phyloP scores from a whole-genome alignment of 768 basidiomycete species.

The Thelephora aurantiotincta region DNA sequence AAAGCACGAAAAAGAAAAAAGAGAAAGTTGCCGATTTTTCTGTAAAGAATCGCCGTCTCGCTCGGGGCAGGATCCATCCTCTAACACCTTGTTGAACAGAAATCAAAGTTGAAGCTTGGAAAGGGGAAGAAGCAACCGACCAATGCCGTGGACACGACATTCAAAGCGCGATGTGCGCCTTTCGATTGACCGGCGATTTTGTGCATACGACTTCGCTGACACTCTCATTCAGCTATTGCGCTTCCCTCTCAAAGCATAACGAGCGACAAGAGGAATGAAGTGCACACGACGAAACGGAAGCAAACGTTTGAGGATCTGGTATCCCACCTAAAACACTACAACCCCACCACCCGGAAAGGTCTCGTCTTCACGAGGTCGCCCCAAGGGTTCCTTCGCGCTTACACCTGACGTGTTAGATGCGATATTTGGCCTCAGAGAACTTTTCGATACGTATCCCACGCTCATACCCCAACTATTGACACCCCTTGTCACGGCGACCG shows the following conservation, averaged over 20 bases:
- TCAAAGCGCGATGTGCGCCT: slow-evolving; percentile 79
- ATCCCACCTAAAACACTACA: slow-evolving; percentile 74
- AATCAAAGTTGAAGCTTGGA: slow-evolving; percentile 92
- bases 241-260: slow-evolving; percentile 76
- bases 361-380: neutral
- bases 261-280: slow-evolving; percentile 33
- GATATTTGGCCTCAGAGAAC: slow-evolving; percentile 53
- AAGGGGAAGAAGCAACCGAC: slow-evolving; percentile 75
- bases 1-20: slow-evolving; percentile 75
- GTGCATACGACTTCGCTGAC: slow-evolving; percentile 6
- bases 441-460: slow-evolving; percentile 48
- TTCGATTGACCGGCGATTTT: neutral
- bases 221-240: slow-evolving; percentile 52
- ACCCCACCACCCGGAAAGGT: slow-evolving; percentile 63
- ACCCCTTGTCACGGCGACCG: slow-evolving; percentile 41
- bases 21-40: slow-evolving; percentile 82
- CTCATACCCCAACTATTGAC: slow-evolving; percentile 39
- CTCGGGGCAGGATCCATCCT: neutral
- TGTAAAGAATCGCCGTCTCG: slow-evolving; percentile 21
- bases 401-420: slow-evolving; percentile 37
- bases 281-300: slow-evolving; percentile 65
- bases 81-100: slow-evolving; percentile 30
- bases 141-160: slow-evolving; percentile 92
- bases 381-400: neutral
- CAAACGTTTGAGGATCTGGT: slow-evolving; percentile 68